Base-by-base conservation (phyloP, 1,139 yeast genomes). In the Wickerhamomyces sp. region DNA sequence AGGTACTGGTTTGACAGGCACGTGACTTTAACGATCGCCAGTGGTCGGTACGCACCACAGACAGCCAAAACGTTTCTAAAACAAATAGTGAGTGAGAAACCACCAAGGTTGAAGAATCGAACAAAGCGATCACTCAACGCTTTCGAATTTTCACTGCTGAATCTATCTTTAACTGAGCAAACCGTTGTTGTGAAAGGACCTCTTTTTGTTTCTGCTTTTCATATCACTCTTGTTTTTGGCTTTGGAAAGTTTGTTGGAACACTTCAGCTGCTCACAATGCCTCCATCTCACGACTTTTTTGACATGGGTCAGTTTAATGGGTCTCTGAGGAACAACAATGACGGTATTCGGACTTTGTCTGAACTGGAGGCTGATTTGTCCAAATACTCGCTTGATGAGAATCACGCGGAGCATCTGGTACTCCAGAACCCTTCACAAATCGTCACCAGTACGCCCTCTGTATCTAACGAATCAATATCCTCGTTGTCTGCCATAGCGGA, bases 51-150 rank as follows among this genome's bases (percentile, higher is more conserved):
- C 14, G 19, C n/a, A 6, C 21, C 20, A 16, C 20, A 26, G 6
- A 8, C 5, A 16, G 5, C 8, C 7, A 5, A 9, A 6, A 6
- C 7, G 5, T 5, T 16, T 26, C 6, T 16, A 23, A 16, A 14
- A 6, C 23, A 4, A 6, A 7, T 9, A 15, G 20, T n/a, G n/a
- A n/a, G n/a, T n/a, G n/a, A n/a, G n/a, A n/a, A n/a, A 28, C 31
- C 25, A 28, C 31, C 31, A 28, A 28, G 31, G 31, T 28, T 22
- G 25, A 28, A 4, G 11, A n/a, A 11, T 13, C 16, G 8, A 23
- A 23, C 15, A 6, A 14, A 14, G 15, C n/a, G n/a, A n/a, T n/a
- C n/a, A n/a, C n/a, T n/a, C n/a, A n/a, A n/a, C n/a, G n/a, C n/a
- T n/a, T n/a, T n/a, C n/a, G n/a, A n/a, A n/a, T n/a, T n/a, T n/a